phyloP scores from a whole-genome alignment of 108 stramenopile species.

The Nannochloropsis gaditana region DNA sequence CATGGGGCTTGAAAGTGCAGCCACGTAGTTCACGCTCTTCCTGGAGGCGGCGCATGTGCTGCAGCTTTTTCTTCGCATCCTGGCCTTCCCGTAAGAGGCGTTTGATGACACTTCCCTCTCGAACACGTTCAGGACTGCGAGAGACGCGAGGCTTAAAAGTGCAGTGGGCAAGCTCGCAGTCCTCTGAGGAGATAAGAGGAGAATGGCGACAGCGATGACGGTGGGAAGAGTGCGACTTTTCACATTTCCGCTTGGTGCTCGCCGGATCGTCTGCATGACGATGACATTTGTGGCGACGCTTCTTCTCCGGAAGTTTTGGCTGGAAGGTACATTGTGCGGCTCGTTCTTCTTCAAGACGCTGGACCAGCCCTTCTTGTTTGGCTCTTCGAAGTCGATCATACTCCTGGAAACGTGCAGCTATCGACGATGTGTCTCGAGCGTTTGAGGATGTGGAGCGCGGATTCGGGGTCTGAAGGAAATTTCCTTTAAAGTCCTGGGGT shows the following conservation, averaged over 20 bases:
- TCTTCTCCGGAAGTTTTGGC: background rate
- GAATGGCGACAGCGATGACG: background rate
- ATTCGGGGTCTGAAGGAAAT: background rate
- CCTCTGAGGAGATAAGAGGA: background rate
- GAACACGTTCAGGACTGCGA: slow-evolving; percentile 1
- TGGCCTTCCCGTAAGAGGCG: background rate
- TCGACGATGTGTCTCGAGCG: background rate
- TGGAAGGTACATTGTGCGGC: background rate
- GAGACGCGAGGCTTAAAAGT: slow-evolving; percentile 14
- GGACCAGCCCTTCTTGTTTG: background rate
- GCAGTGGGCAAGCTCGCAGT: background rate
- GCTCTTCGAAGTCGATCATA: background rate
- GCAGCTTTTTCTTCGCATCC: background rate
- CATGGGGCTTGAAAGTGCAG: background rate
- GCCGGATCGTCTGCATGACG: background rate
- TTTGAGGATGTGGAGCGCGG: background rate
- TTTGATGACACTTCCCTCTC: background rate
- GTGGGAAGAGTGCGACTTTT: background rate
- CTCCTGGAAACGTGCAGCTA: slow-evolving; percentile 13
- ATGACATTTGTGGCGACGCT: slow-evolving; percentile 4
- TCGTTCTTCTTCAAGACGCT: background rate
- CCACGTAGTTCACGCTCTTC: background rate
- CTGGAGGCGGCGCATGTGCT: background rate
- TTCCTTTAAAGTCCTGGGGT: background rate
- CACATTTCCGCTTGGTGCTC: background rate